Percentiles rank a stretch among this genome's conserved stretches.
These are phyloP conservation scores for Suillus placidus DNA, from an alignment of 768 basidiomycete genomes.

Conservation along the genomic window DNA sequence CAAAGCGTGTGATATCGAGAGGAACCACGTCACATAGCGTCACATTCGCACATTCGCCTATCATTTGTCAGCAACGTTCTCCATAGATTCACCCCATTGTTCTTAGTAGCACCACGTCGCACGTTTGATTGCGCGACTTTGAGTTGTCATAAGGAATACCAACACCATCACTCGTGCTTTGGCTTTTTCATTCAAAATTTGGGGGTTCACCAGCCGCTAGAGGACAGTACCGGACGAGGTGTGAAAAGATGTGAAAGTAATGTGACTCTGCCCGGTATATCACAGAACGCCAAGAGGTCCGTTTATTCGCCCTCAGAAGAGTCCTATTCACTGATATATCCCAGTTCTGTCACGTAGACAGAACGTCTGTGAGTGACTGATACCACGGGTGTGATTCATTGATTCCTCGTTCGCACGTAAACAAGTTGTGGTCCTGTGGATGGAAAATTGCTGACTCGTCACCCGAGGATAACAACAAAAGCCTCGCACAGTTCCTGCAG, in stretches of 20 bases:
- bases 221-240: background rate
- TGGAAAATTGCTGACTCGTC: background rate
- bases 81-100: background rate
- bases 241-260: background rate
- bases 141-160: background rate
- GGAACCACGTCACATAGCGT: slow-evolving; percentile 10
- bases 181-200: too few species aligned
- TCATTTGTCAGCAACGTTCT: background rate
- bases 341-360: background rate
- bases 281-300: slow-evolving; percentile 3
- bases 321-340: background rate
- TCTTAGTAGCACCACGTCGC: slow-evolving; percentile 1
- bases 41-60: slow-evolving; percentile 2
- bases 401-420: slow-evolving; percentile 2
- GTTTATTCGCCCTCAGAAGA: slow-evolving; percentile 1
- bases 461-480: background rate
- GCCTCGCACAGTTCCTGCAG: background rate
- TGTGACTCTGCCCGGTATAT: background rate
- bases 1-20: slow-evolving; percentile 11
- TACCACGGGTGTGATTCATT: slow-evolving; percentile 1
- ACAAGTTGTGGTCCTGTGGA: background rate
- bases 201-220: background rate
- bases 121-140: slow-evolving; percentile 22
- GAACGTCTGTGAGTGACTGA: background rate
- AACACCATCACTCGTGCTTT: background rate